phyloP scores from a whole-genome alignment of 768 basidiomycete genomes.

The Lactifluus rugatus region DNA sequence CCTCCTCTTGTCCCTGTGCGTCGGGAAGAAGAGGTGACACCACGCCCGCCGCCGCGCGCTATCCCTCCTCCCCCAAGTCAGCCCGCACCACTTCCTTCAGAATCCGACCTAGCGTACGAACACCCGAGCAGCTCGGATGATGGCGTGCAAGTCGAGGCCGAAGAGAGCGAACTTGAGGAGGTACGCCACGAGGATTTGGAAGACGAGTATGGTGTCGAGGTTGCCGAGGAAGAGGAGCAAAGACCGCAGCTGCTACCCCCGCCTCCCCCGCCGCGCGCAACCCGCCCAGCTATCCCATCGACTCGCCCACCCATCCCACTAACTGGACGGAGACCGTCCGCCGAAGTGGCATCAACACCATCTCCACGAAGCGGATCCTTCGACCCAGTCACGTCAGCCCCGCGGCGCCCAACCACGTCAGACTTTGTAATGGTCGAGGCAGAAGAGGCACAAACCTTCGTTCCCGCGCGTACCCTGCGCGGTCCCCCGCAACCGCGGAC shows the following conservation, averaged over 20 bases:
- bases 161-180: conserved; percentile 68
- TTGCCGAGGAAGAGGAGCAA: conserved; percentile 34
- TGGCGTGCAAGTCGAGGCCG: conserved; percentile 53
- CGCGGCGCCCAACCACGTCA: conserved; percentile 22
- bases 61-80: conserved; percentile 25
- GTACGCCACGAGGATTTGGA: conserved; percentile 46
- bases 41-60: conserved; percentile 24
- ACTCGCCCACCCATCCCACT: conserved; percentile 13
- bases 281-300: conserved; percentile 23
- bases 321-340: not conserved
- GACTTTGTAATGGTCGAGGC: conserved; percentile 29
- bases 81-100: conserved; percentile 27
- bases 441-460: conserved; percentile 25
- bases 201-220: conserved; percentile 18
- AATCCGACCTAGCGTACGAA: conserved; percentile 37
- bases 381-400: conserved; percentile 19
- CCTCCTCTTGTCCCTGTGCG: not conserved
- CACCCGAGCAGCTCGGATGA: conserved; percentile 42
- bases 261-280: conserved; percentile 32
- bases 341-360: not conserved
- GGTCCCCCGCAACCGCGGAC: conserved; percentile 27
- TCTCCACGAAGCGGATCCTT: conserved; percentile 13
- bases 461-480: conserved; percentile 41
- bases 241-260: conserved; percentile 43
- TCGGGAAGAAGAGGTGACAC: conserved; percentile 19